phyloP scores from a whole-genome alignment of 176 grass and related monocot genomes.

The Saccharum spontaneum region DNA sequence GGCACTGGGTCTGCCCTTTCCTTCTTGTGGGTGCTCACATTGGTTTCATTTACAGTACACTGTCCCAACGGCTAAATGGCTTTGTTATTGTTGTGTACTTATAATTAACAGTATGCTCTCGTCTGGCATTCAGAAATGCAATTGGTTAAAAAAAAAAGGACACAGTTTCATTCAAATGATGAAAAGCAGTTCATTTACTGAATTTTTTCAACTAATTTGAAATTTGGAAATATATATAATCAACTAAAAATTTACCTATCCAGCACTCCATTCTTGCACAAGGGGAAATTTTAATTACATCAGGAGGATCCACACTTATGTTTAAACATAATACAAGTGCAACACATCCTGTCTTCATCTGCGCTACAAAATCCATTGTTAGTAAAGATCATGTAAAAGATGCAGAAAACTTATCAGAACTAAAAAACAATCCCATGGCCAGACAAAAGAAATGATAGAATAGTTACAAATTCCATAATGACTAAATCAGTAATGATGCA shows the following conservation, averaged over 20 bases:
- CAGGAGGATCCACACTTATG: slow-evolving; percentile 94
- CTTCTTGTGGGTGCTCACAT: not conserved
- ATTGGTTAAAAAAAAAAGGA: not conserved
- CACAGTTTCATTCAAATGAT: slow-evolving; percentile 7
- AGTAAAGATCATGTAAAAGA: slow-evolving; percentile 33
- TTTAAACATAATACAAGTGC: slow-evolving; percentile 98
- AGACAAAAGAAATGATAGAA: not conserved
- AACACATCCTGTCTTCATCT: slow-evolving; percentile 99
- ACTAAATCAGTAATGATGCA: not conserved
- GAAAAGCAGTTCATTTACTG: not conserved
- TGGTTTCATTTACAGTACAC: not conserved
- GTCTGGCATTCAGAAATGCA: slow-evolving; percentile 22
- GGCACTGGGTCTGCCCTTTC: no score
- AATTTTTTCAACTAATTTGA: not conserved
- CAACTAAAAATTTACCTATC: slow-evolving; percentile 72
- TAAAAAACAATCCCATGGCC: slow-evolving; percentile 6
- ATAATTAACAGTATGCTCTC: not conserved
- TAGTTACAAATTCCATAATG: not conserved
- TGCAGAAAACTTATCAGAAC: not conserved
- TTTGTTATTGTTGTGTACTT: not conserved
- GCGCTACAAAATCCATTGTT: slow-evolving; percentile 48
- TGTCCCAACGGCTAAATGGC: not conserved
- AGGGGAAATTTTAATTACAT: slow-evolving; percentile 98
- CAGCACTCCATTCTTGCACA: slow-evolving; percentile 99
- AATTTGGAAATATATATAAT: slow-evolving; percentile 24